Conservation (phyloP, 163 green algal species). For the Prototheca wickerhamii region DNA sequence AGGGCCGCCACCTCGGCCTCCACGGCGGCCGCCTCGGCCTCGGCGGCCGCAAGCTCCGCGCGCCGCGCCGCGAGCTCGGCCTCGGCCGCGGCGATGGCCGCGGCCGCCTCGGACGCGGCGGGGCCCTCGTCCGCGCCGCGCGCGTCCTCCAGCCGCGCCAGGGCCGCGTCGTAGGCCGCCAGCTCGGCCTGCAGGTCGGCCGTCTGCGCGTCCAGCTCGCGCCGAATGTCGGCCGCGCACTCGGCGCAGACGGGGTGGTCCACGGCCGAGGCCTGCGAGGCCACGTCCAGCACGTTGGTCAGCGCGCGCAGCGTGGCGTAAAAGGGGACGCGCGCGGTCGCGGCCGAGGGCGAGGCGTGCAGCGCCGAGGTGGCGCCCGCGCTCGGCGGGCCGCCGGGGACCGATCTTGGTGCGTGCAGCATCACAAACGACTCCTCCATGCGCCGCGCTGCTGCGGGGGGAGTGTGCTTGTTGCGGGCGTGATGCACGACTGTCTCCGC, state of each 20-base stretch:
- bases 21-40: conserved; percentile 24
- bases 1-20: conserved; percentile 31
- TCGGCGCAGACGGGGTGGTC: conserved; percentile 81
- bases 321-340: conserved; percentile 11
- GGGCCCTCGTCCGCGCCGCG: conserved; percentile 16
- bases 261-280: conserved; percentile 47
- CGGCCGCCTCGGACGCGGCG: neutral
- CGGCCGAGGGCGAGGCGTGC: conserved; percentile 7
- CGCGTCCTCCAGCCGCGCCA: conserved; percentile 25
- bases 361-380: conserved; percentile 8
- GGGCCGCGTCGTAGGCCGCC: conserved; percentile 33
- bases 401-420: conserved; percentile 20
- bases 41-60: conserved; percentile 4
- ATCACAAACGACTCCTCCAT: conserved; percentile 71
- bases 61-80: neutral
- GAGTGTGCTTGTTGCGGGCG: too few species aligned
- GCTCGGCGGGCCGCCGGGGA: neutral
- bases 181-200: conserved; percentile 39
- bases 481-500: too few species aligned
- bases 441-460: conserved; percentile 10
- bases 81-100: neutral
- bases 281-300: conserved; percentile 55
- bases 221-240: conserved; percentile 55
- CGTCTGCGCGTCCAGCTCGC: conserved; percentile 64
- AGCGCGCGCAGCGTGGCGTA: conserved; percentile 53